phyloP scores from a whole-genome alignment of 192 early-diverging fungal species.

The Rhizophagus sp. region DNA sequence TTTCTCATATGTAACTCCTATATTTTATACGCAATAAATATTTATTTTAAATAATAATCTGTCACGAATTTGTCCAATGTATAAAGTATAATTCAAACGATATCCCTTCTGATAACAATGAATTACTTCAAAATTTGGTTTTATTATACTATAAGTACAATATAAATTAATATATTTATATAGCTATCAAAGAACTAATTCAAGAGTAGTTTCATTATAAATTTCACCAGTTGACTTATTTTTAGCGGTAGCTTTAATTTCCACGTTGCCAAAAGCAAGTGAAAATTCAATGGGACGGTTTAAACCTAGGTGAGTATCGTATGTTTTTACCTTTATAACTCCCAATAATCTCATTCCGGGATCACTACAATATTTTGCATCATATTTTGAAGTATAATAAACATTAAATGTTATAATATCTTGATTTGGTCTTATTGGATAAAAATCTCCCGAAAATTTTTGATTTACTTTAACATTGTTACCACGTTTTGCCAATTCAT shows the following conservation, averaged over 20 bases:
- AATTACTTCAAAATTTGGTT: no score
- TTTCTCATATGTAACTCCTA: no score
- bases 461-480: constrained; percentile 1
- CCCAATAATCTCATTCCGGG: constrained; percentile 18
- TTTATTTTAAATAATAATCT: no score
- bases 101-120: no score
- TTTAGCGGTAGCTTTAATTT: constrained; percentile 27
- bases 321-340: not conserved
- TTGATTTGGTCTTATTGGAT: not conserved
- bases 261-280: constrained; percentile 20
- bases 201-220: not conserved
- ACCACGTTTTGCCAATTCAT: constrained; percentile 21
- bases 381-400: not conserved
- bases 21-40: no score
- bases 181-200: not conserved
- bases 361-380: constrained; percentile 15
- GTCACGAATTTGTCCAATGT: no score
- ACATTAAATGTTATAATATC: constrained; percentile 5
- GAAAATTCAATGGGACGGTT: constrained; percentile 16
- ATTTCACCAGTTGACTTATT: constrained; percentile 7
- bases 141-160: no score
- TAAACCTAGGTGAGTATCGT: constrained; percentile 4
- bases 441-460: not conserved
- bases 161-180: no score
- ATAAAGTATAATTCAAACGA: no score